Evolutionary conservation across 2,329 filamentous ascomycete species (phyloP).

Genomic region (Pseudogymnoascus sp.): DNA sequence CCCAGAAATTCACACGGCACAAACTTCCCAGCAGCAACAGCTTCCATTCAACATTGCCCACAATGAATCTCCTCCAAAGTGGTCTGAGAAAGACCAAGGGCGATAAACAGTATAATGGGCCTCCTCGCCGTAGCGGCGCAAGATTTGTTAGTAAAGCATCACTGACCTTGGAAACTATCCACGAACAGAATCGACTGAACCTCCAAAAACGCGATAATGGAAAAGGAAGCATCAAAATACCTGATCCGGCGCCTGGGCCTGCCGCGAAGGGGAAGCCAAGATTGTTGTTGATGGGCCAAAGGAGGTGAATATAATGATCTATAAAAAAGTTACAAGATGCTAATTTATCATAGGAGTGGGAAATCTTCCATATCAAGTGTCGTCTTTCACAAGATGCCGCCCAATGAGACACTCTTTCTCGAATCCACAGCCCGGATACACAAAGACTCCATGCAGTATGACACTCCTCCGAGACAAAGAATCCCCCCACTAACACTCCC

Average conservation of each 20-base stretch:
- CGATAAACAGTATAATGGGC: slow-evolving; percentile 26
- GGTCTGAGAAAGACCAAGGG: slow-evolving; percentile 26
- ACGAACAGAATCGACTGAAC: slow-evolving; percentile 53
- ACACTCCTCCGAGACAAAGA: slow-evolving; percentile 7
- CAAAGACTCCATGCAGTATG: slow-evolving; percentile 91
- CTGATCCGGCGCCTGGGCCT: slow-evolving; percentile 39
- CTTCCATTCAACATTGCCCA: slow-evolving; percentile 9
- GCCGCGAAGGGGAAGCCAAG: slow-evolving; percentile 65
- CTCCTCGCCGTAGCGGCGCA: slow-evolving; percentile 30
- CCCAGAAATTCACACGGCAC: too few relatives aligned
- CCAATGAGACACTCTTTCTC: slow-evolving; percentile 90
- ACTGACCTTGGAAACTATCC: slow-evolving; percentile 58
- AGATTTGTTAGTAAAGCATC: slow-evolving; percentile 48
- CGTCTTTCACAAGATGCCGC: slow-evolving; percentile 97
- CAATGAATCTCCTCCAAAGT: slow-evolving; percentile 25
- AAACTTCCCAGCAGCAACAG: slow-evolving; percentile 5
- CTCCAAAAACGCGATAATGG: slow-evolving; percentile 38
- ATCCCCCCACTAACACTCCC: not conserved
- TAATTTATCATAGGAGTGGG: slow-evolving; percentile 62
- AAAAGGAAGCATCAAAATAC: slow-evolving; percentile 39
- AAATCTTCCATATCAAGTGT: slow-evolving; percentile 98
- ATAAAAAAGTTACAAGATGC: slow-evolving; percentile 1
- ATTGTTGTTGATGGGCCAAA: slow-evolving; percentile 88
- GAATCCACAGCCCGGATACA: slow-evolving; percentile 93
- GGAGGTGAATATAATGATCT: slow-evolving; percentile 54